phyloP scores from a whole-genome alignment of 2,329 filamentous ascomycete species.

The Graphilbum fragrans region DNA sequence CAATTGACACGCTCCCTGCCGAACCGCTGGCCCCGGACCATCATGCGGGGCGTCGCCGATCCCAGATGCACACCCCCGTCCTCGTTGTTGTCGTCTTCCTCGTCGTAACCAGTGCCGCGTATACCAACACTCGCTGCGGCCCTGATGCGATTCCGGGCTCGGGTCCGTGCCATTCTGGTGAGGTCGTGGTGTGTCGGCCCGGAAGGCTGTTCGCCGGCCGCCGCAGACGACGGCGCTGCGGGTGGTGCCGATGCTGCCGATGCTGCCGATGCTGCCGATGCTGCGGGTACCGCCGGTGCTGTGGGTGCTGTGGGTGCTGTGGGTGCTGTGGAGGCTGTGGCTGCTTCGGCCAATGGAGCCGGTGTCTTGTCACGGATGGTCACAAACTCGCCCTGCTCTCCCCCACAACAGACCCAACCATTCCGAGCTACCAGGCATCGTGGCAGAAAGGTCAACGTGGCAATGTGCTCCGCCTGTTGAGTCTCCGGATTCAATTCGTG shows the following conservation, averaged over 20 bases:
- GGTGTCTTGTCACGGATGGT: constrained; percentile 42
- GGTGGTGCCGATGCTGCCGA: no score
- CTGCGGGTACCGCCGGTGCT: no score
- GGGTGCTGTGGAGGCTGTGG: no score
- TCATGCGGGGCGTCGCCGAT: constrained; percentile 6
- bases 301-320: no score
- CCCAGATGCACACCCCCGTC: constrained; percentile 1
- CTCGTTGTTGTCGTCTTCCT: constrained; percentile 9
- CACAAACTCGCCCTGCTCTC: constrained; percentile 77
- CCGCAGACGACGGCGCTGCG: no score
- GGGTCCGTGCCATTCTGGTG: no score
- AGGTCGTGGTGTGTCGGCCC: no score
- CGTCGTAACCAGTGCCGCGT: no score
- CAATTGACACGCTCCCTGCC: constrained; percentile 54
- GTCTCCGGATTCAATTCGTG: constrained; percentile 58
- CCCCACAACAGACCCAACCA: constrained; percentile 85
- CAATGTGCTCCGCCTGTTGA: constrained; percentile 62
- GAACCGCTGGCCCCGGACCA: constrained; percentile 39
- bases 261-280: neutral
- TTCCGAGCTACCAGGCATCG: constrained; percentile 77
- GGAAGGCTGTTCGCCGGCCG: no score
- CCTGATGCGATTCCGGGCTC: no score
- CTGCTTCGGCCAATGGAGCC: constrained; percentile 16
- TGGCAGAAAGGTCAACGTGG: constrained; percentile 58
- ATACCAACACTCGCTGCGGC: no score